Base-by-base conservation (phyloP, 306 rosid species). In the Cicer chorassanicum region DNA sequence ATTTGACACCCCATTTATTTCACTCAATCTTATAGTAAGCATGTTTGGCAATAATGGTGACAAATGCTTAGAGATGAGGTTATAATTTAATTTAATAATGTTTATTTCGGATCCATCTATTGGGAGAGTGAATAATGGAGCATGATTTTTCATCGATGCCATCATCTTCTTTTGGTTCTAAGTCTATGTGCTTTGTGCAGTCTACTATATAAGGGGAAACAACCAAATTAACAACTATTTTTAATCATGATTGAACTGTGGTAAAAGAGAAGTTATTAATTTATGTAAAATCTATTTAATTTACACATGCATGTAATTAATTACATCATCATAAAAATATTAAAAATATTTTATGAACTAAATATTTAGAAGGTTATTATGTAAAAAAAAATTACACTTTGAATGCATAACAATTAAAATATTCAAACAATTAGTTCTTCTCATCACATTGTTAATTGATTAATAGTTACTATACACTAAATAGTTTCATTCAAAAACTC, bases 101-200 rank as follows among this genome's bases (percentile, higher is more conserved):
- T 0, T 21, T 54, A 10, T 55, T 73, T 68, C 15, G 57, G 75
- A 74, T 60, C 61, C 48, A 59, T 77, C 63, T 50, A 62, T 76
- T 79, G 77, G 81, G 53, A 80, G 64, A 9, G 15, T 49, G 34
- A 77, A 82, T 75, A 77, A 81, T 74, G 73, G 81, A 78, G 60
- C 36, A 62, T 60, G 42, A 50, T 84, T 76, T 68, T 76, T 83
- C 66, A 75, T 74, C 66, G 14, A 72, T 12, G n/a, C 78, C 86
- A 79, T 88, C 86, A 84, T 84, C 54, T 73, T 79, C 81, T 80
- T 82, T 82, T 80, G 85, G 74, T 73, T 83, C 57, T 83, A 70
- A 66, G 82, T 18, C 75, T 55, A 36, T 85, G 91, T 89, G 97
- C 90, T 92, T 73, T 86, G 93, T 86, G 91, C 93, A 81, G 91